phyloP scores from a whole-genome alignment of 169 alveolate species.

The Eimeria sp. region DNA sequence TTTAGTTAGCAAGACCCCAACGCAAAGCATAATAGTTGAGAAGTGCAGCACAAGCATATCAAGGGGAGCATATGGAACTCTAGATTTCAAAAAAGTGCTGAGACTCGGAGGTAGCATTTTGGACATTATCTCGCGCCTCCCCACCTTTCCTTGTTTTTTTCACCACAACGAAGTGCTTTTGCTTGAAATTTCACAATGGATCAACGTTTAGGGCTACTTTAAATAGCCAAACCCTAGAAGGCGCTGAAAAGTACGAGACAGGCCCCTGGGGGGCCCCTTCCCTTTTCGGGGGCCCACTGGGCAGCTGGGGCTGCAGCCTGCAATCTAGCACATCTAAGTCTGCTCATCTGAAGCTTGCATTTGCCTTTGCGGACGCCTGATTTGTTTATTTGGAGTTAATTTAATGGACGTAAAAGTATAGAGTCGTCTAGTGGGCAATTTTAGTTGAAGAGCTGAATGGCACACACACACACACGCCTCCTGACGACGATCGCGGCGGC shows the following conservation, averaged over 20 bases:
- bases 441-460: background rate
- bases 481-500: background rate
- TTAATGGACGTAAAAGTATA: background rate
- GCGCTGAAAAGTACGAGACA: background rate
- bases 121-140: no score
- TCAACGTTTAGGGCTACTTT: no score
- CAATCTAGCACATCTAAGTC: slow-evolving; percentile 10
- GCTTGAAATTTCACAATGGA: no score
- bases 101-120: background rate
- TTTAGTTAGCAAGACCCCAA: background rate
- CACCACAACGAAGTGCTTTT: no score
- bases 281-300: background rate
- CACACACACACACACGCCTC: background rate
- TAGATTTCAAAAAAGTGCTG: background rate
- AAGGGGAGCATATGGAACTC: background rate
- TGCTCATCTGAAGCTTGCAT: background rate
- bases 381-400: background rate
- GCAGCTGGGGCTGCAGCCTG: slow-evolving; percentile 56
- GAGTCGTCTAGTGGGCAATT: no score
- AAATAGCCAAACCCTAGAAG: no score
- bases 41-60: background rate
- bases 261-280: background rate
- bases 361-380: background rate
- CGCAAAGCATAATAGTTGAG: background rate
- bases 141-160: no score